phyloP scores from a whole-genome alignment of 1,139 yeast species.

The Hyphopichia pseudoburtonii region DNA sequence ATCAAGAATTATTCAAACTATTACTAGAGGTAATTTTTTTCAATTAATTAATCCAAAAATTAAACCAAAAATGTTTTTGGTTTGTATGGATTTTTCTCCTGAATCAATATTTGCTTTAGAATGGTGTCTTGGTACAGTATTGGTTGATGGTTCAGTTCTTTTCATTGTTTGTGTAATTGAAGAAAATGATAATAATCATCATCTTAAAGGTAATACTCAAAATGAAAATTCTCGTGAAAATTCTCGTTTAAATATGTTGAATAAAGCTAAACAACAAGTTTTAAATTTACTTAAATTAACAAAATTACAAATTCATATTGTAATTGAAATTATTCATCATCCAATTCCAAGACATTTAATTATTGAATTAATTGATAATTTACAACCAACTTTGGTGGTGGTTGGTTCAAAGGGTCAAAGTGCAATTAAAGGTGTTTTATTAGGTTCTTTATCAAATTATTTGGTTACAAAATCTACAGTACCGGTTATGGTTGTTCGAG shows the following conservation, averaged over 20 bases:
- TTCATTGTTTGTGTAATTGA: constrained; percentile 79
- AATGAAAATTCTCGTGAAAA: constrained; percentile 48
- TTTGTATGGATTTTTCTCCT: constrained; percentile 80
- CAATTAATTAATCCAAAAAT: constrained; percentile 50
- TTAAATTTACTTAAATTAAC: constrained; percentile 64
- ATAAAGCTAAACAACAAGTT: constrained; percentile 59
- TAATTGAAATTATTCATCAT: constrained; percentile 76
- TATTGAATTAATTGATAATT: constrained; percentile 77
- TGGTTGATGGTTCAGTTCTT: constrained; percentile 81
- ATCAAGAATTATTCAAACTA: constrained; percentile 63
- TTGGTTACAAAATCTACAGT: constrained; percentile 75
- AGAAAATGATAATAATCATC: constrained; percentile 55
- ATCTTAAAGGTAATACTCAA: constrained; percentile 40
- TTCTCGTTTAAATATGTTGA: constrained; percentile 57
- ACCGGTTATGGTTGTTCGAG: constrained; percentile 89
- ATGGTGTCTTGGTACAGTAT: constrained; percentile 86
- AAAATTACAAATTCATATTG: constrained; percentile 74
- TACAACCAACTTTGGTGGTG: constrained; percentile 79
- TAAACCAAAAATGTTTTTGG: constrained; percentile 67
- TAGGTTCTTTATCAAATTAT: constrained; percentile 76
- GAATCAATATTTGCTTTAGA: constrained; percentile 86
- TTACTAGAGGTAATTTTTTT: constrained; percentile 69
- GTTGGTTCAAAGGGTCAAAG: constrained; percentile 80
- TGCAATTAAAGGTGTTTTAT: constrained; percentile 72
- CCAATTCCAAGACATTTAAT: constrained; percentile 86